Percentiles rank a stretch among this genome's conserved stretches.
Conservation (phyloP, 768 basidiomycete species). For the Tulasnella sp. region DNA sequence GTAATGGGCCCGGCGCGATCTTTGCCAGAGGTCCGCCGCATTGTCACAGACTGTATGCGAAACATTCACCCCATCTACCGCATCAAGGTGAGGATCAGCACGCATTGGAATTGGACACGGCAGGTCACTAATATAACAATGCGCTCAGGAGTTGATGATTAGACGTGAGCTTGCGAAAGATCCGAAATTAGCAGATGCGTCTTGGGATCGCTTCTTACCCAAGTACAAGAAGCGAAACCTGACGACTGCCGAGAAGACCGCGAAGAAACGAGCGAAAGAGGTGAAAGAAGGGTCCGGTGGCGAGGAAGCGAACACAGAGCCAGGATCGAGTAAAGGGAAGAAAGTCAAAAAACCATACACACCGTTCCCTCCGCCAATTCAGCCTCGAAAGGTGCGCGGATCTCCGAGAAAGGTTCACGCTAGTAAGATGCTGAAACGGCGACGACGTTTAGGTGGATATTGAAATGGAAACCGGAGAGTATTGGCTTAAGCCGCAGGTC, state of each 20-base stretch:
- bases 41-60: conserved; percentile 98
- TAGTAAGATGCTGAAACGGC: not conserved
- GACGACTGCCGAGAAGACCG: conserved; percentile 90
- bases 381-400: conserved; percentile 72
- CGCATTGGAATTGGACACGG: not conserved
- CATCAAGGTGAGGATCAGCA: conserved; percentile 67
- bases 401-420: not conserved
- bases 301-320: not conserved
- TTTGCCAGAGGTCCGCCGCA: conserved; percentile 91
- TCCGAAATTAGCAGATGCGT: conserved; percentile 87
- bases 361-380: conserved; percentile 96
- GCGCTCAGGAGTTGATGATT: conserved; percentile 91
- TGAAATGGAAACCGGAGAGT: conserved; percentile 94
- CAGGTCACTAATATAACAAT: not conserved
- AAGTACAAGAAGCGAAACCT: conserved; percentile 91
- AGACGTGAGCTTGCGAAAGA: conserved; percentile 96
- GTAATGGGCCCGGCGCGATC: conserved; percentile 97
- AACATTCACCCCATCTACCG: conserved; percentile 99
- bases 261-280: conserved; percentile 77
- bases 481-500: conserved; percentile 90
- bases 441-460: conserved; percentile 67
- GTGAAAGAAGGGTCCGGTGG: conserved; percentile 39
- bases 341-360: conserved; percentile 88
- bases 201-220: conserved; percentile 97
- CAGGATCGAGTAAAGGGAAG: conserved; percentile 31